Evolutionary conservation across 202 grass and related monocot genomes (phyloP).

Genomic region (Panicum virgatum): DNA sequence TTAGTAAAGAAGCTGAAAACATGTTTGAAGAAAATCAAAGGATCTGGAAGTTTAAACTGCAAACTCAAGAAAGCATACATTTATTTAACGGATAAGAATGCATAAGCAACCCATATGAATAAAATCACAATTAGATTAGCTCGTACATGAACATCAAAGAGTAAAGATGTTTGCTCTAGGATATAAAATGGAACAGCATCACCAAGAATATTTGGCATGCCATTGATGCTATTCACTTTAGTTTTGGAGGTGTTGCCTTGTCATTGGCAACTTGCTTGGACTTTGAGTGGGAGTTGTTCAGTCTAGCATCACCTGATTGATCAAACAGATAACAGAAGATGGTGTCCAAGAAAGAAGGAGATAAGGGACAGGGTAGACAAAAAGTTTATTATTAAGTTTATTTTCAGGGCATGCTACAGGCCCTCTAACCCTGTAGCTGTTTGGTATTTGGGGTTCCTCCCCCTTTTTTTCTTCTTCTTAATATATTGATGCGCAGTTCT

Average conservation of each 20-base stretch:
- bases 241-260: background rate
- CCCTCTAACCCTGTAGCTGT: too few relatives aligned
- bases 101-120: background rate
- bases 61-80: background rate
- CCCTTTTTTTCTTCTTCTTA: too few relatives aligned
- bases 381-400: constrained; percentile 2
- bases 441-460: too few relatives aligned
- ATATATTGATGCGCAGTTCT: too few relatives aligned
- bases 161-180: background rate
- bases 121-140: background rate
- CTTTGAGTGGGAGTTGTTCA: background rate
- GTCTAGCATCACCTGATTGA: background rate
- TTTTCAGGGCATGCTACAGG: too few relatives aligned
- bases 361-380: background rate
- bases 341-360: background rate
- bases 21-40: background rate
- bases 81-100: background rate
- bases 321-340: background rate
- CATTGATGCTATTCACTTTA: background rate
- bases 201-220: background rate
- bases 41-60: background rate
- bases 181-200: background rate
- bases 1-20: background rate
- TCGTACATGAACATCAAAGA: background rate
- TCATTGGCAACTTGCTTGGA: background rate